Evolutionary conservation across 148 eudicot genomes (phyloP).

Genomic region (Pharnaceum exiguum): DNA sequence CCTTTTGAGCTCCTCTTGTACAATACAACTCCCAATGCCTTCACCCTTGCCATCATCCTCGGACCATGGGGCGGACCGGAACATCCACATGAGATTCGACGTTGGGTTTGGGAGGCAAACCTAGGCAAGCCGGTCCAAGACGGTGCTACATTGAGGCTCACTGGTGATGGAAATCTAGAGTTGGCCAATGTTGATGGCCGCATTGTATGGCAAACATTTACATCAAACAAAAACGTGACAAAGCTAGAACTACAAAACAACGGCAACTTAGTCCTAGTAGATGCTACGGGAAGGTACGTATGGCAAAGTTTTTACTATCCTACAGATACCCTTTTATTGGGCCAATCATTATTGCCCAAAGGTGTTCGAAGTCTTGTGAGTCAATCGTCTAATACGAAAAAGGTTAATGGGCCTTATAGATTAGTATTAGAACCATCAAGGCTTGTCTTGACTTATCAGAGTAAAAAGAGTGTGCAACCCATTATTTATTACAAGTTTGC

Average conservation of each 20-base stretch:
- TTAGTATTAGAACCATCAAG: slow-evolving; percentile 19
- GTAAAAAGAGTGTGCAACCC: slow-evolving; percentile 24
- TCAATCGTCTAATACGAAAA: slow-evolving; percentile 11
- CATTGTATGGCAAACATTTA: slow-evolving; percentile 28
- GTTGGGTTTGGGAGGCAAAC: slow-evolving; percentile 45
- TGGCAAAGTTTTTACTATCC: slow-evolving; percentile 44
- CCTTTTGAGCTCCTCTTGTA: slow-evolving; percentile 37
- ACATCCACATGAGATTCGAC: slow-evolving; percentile 17
- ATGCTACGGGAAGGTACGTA: slow-evolving; percentile 19
- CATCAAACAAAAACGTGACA: slow-evolving; percentile 27
- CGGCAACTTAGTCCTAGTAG: slow-evolving; percentile 35
- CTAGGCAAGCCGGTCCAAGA: slow-evolving; percentile 32
- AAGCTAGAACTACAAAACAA: slow-evolving; percentile 27
- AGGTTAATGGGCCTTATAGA: slow-evolving; percentile 26
- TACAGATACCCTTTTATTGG: slow-evolving; percentile 33
- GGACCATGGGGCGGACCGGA: too few species aligned
- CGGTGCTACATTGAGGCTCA: slow-evolving; percentile 22
- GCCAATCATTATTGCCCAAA: slow-evolving; percentile 17
- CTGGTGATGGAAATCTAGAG: slow-evolving; percentile 26
- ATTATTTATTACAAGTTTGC: slow-evolving; percentile 9
- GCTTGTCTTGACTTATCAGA: slow-evolving; percentile 28
- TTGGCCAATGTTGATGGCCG: slow-evolving; percentile 29
- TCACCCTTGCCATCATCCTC: slow-evolving; percentile 29
- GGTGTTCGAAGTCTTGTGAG: slow-evolving; percentile 27
- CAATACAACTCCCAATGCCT: slow-evolving; percentile 37